A percentile compares a stretch with the other conserved stretches of the same genome.
phyloP scores from a whole-genome alignment of 345 rosid genomes.

The Cardamine chenopodiifolia region DNA sequence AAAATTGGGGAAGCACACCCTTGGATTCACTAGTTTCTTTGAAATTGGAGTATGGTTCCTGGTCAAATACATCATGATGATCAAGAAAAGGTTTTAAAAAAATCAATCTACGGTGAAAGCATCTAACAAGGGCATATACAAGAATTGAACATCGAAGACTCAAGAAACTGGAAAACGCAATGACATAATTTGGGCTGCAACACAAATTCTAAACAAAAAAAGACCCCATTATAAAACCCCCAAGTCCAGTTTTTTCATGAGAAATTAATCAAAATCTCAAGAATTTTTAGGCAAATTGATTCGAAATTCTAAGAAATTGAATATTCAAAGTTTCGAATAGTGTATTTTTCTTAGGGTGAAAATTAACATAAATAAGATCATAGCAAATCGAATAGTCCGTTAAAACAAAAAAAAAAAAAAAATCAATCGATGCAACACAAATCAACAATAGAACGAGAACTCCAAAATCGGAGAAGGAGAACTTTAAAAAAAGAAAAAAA shows the following conservation, averaged over 20 bases:
- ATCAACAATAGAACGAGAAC: not conserved
- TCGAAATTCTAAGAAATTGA: not conserved
- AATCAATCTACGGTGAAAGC: slow-evolving; percentile 12
- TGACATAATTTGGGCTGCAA: not conserved
- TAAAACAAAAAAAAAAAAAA: not conserved
- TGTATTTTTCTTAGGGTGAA: not conserved
- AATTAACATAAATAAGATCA: not conserved
- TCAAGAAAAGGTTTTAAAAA: not conserved
- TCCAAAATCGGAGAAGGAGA: not conserved
- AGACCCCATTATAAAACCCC: not conserved
- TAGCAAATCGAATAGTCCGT: not conserved
- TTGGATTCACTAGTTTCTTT: slow-evolving; percentile 15
- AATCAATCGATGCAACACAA: not conserved
- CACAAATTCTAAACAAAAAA: not conserved
- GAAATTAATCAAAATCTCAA: not conserved
- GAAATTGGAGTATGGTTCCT: slow-evolving; percentile 6
- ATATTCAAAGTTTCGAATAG: slow-evolving; percentile 3
- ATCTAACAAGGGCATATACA: not conserved
- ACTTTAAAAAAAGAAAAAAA: too few relatives aligned
- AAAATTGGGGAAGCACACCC: slow-evolving; percentile 17
- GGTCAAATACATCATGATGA: not conserved
- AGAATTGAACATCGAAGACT: not conserved
- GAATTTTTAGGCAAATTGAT: not conserved
- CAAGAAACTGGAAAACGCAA: not conserved
- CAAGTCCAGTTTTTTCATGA: not conserved